A percentile compares a stretch with the other conserved stretches of the same genome.
Conservation (phyloP, 2,329 filamentous ascomycete species). For the Pseudofabraea citricarpa region DNA sequence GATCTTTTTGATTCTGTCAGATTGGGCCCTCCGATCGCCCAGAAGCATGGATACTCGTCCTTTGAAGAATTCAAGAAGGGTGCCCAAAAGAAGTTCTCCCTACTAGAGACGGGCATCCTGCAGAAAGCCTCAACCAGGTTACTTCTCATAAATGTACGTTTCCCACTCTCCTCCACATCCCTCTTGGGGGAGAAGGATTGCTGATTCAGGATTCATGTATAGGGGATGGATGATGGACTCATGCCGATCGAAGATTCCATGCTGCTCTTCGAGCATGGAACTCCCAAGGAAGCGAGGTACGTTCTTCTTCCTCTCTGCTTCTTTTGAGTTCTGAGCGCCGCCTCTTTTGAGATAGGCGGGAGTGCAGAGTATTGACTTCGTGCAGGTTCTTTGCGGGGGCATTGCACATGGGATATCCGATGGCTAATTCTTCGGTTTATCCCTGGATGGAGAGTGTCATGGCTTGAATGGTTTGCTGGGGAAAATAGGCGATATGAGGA, state of each 20-base stretch:
- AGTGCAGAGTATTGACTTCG: too few relatives aligned
- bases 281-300: slow-evolving; percentile 58
- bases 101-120: slow-evolving; percentile 55
- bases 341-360: too few relatives aligned
- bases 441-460: slow-evolving; percentile 55
- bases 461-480: too few relatives aligned
- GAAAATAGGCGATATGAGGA: too few relatives aligned
- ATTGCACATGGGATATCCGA: slow-evolving; percentile 65
- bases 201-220: background rate
- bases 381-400: slow-evolving; percentile 48
- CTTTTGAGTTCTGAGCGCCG: too few relatives aligned
- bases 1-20: slow-evolving; percentile 25
- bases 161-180: background rate
- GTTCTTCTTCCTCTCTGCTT: too few relatives aligned
- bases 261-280: slow-evolving; percentile 59
- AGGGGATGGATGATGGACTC: slow-evolving; percentile 58
- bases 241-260: slow-evolving; percentile 66
- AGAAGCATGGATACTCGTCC: slow-evolving; percentile 56
- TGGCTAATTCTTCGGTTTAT: slow-evolving; percentile 51
- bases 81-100: slow-evolving; percentile 56
- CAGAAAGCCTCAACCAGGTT: slow-evolving; percentile 50
- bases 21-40: slow-evolving; percentile 48
- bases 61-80: slow-evolving; percentile 50
- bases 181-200: background rate
- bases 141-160: slow-evolving; percentile 54